phyloP scores from a whole-genome alignment of 805 yeast species.

The Scheffersomyces coipomensis region DNA sequence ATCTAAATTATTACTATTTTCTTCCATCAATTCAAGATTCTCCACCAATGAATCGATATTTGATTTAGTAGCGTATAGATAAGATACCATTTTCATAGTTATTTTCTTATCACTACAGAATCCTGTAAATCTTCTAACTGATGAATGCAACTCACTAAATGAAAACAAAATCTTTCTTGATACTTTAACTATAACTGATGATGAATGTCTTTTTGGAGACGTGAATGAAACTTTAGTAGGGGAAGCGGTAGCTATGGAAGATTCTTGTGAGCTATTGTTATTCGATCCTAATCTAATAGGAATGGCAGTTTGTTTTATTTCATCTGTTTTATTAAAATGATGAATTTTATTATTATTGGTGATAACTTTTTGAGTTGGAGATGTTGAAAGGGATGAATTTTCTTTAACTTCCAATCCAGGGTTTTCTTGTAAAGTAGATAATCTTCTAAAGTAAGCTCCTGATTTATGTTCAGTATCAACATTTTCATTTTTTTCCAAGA shows the following conservation, averaged over 20 bases:
- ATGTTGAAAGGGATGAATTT: conserved; percentile 5
- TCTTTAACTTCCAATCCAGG: conserved; percentile 27
- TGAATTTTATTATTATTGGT: neutral
- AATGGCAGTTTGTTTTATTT: neutral
- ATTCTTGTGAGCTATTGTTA: neutral
- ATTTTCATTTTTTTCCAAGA: conserved; percentile 34
- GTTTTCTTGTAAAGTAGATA: conserved; percentile 61
- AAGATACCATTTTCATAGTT: conserved; percentile 52
- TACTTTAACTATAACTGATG: conserved; percentile 34
- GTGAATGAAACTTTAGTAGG: conserved; percentile 8
- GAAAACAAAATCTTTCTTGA: conserved; percentile 64
- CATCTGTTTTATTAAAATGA: conserved; percentile 1
- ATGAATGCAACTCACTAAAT: conserved; percentile 63
- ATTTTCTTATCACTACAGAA: conserved; percentile 57
- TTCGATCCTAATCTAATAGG: neutral
- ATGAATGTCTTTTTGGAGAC: conserved; percentile 8
- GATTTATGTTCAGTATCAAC: conserved; percentile 49
- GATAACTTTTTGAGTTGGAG: conserved; percentile 2
- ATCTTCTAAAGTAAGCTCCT: conserved; percentile 62
- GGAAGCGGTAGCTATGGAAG: conserved; percentile 2
- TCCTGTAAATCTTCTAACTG: conserved; percentile 54
- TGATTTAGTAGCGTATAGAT: conserved; percentile 50
- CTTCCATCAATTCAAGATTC: conserved; percentile 48
- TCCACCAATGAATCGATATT: conserved; percentile 58
- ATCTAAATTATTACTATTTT: conserved; percentile 27